A percentile compares a stretch with the other conserved stretches of the same genome.
Conservation (phyloP, 805 yeast genomes). For the Schizosaccharomyces osmophilus region DNA sequence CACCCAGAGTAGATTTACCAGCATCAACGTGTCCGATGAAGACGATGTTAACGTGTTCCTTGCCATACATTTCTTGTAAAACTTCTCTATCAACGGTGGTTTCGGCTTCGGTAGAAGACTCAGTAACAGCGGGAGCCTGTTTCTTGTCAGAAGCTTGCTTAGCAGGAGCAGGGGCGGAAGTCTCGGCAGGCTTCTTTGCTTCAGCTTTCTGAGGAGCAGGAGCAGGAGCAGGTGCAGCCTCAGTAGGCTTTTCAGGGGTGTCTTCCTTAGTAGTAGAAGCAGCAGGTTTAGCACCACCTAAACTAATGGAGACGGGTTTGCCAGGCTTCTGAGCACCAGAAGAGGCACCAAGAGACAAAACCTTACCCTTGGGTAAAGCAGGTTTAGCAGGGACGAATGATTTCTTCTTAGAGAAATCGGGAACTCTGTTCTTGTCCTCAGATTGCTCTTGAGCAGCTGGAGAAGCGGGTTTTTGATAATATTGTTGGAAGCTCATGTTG, state of each 20-base stretch:
- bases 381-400: not conserved
- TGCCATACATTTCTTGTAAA: conserved; percentile 81
- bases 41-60: conserved; percentile 86
- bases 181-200: conserved; percentile 9
- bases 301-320: conserved; percentile 4
- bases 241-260: conserved; percentile 9
- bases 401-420: conserved; percentile 1
- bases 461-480: not conserved
- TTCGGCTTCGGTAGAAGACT: conserved; percentile 35
- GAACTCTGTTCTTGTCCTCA: not conserved
- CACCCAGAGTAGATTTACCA: conserved; percentile 98
- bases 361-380: conserved; percentile 2
- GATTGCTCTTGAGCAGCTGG: not conserved
- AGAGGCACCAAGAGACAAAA: conserved; percentile 4
- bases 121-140: conserved; percentile 22
- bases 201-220: conserved; percentile 7
- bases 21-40: conserved; percentile 99
- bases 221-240: conserved; percentile 9
- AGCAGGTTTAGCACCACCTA: conserved; percentile 1
- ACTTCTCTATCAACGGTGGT: conserved; percentile 73
- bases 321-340: conserved; percentile 6
- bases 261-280: conserved; percentile 9
- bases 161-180: conserved; percentile 18
- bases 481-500: not conserved
- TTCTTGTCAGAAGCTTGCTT: conserved; percentile 42